Evolutionary conservation across 805 yeast species (phyloP).

Genomic region (Hanseniaspora pseudoguilliermondii): DNA sequence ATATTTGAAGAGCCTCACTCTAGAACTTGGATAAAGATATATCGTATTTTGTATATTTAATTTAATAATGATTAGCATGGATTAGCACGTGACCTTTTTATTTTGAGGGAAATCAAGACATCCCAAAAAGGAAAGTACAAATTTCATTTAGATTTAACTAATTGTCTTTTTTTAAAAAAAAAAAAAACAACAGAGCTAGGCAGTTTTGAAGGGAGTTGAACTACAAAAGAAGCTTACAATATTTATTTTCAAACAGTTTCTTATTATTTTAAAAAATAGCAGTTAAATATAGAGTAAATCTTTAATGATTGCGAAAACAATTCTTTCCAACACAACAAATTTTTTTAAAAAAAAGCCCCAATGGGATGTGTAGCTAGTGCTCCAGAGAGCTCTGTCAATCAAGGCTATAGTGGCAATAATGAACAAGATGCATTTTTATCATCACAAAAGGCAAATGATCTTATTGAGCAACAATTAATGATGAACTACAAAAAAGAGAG

Average conservation of each 20-base stretch:
- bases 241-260: too few relatives aligned
- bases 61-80: too few relatives aligned
- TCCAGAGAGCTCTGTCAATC: constrained; percentile 4
- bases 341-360: neutral
- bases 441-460: constrained; percentile 44
- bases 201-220: neutral
- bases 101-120: too few relatives aligned
- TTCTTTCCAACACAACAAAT: too few relatives aligned
- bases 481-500: constrained; percentile 40
- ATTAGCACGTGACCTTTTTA: too few relatives aligned
- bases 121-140: neutral
- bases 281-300: too few relatives aligned
- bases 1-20: too few relatives aligned
- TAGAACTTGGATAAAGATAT: too few relatives aligned
- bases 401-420: constrained; percentile 18
- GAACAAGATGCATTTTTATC: constrained; percentile 43
- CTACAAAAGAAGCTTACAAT: neutral
- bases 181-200: neutral
- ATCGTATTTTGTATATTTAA: too few relatives aligned
- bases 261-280: neutral
- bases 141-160: neutral
- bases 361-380: constrained; percentile 68
- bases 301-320: neutral
- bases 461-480: constrained; percentile 50
- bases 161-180: neutral